Percentiles rank a stretch among this genome's conserved stretches.
These are phyloP conservation scores for Edaphochlamys debaryana DNA, from an alignment of 139 green algal genomes.

Conservation along the genomic window DNA sequence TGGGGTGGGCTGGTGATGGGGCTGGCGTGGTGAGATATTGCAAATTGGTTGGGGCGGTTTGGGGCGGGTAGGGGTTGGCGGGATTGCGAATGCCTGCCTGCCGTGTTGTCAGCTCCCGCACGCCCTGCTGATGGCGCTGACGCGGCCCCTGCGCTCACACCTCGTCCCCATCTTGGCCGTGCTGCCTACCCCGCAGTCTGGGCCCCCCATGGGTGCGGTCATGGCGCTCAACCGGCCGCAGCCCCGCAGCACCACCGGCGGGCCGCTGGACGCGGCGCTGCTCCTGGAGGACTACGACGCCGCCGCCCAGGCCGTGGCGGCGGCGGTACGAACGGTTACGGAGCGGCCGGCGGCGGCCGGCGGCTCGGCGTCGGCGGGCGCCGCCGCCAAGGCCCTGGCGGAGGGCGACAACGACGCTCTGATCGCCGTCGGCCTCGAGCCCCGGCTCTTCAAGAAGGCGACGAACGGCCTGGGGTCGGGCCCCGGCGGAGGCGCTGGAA, in stretches of 20 bases:
- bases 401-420: not conserved
- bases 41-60: no score
- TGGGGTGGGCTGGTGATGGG: not conserved
- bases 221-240: not conserved
- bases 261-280: not conserved
- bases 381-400: not conserved
- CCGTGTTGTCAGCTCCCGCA: not conserved
- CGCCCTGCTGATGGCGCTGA: no score
- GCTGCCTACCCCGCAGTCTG: not conserved
- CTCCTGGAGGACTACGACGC: conserved; percentile 9
- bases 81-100: not conserved
- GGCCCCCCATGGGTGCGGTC: not conserved
- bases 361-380: not conserved
- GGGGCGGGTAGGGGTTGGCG: not conserved
- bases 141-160: no score
- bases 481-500: not conserved
- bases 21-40: not conserved
- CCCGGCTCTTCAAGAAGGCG: not conserved
- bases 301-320: not conserved
- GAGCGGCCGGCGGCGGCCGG: not conserved
- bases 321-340: not conserved
- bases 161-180: no score
- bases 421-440: not conserved
- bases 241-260: no score
- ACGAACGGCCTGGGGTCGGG: no score